Evolutionary conservation across 352 stramenopile genomes (phyloP), one percentile per base, ranked within the genome.

Genomic region (Phytophthora vignae): DNA sequence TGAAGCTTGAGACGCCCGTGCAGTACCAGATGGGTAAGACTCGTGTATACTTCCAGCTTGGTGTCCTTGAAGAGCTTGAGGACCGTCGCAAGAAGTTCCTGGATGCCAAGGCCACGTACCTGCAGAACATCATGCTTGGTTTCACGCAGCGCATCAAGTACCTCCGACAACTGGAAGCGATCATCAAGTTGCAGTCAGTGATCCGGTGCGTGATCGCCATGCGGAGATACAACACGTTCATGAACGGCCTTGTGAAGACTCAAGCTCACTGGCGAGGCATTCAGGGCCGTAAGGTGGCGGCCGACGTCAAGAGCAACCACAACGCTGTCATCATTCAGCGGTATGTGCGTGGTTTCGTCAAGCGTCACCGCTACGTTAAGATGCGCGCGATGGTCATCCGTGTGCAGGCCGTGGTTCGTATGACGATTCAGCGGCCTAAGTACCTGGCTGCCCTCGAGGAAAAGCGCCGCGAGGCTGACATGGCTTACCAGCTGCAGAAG

Each of bases 21-120:
- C 86, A 96, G 58, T 96, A 92, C 64, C 89, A 96, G 60, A 94
- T 96, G 85, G 89, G 89, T 54, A 92, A 91, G 70, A 90, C 85
- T 5, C 86, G 88, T n/a, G 87, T 96, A n/a, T 96, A 96, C 74
- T 96, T 96, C 69, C 87, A 93, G 29, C 54, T 94, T 9, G 89
- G 89, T 8, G 86, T 96, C 19, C 85, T 96, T 52, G 88, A 96
- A 79, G 85, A 95, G 63, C 74, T 96, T 11, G 89, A 96, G 70
- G 89, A 96, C 55, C 85, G 87, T 21, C 89, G 89, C 33, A 94
- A 93, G 70, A 94, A 94, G 77, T 92, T 93, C 66, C 54, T 95
- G 50, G 88, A 96, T 53, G 85, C 84, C 36, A 93, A 96, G 74
- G 89, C 89, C 3, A 87, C 78, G 15, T 90, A 88, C 58, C 25